Evolutionary conservation across 1,284 basidiomycete species (phyloP), one percentile per base, ranked within the genome.

Genomic region (Trametes pubescens): DNA sequence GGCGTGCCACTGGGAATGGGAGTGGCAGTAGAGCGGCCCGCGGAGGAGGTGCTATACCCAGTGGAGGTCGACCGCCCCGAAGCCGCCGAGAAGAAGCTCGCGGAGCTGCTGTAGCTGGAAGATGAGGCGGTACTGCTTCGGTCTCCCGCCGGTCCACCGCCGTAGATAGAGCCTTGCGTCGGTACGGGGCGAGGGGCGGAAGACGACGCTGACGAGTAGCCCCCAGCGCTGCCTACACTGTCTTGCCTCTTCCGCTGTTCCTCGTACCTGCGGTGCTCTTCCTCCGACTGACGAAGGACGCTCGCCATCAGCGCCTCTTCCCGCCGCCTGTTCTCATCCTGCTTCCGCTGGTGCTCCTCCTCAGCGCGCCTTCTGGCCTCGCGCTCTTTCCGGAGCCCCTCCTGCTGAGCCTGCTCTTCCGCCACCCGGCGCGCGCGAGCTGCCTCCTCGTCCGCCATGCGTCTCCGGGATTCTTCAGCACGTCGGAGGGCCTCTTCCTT

Each of bases 91-190:
- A 62, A 65, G 54, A 57, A 64, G 34, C 64, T 68, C 14, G 61
- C 55, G 16, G 67, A 68, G 22, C 63, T 65, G 58, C 59, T 63
- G 37, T 57, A 70, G 51, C 73, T 77, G 10, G 72, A 74, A 2
- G 76, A 77, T 2, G 75, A 76, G 0, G 76, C 73, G 11, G 71
- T 70, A 55, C 74, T 76, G 55, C 64, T 73, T 9, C 75, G 74
- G 57, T 76, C 65, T 14, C 65, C 73, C 18, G 73, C 64, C 29
- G 74, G 64, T 13, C 68, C 61, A 29, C 61, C 69, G 44, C 68
- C 65, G 16, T 70, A 62, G 24, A 66, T 64, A 24, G 66, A 65
- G n/a, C 61, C 62, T 14, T 72, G 68, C n/a, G 57, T 66, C 13
- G 69, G 71, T 22, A 66, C 69, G 11, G 69, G 58, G 38, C 72